Conservation (phyloP, 208 protist genomes). For the Plasmodiophora brassicae region DNA sequence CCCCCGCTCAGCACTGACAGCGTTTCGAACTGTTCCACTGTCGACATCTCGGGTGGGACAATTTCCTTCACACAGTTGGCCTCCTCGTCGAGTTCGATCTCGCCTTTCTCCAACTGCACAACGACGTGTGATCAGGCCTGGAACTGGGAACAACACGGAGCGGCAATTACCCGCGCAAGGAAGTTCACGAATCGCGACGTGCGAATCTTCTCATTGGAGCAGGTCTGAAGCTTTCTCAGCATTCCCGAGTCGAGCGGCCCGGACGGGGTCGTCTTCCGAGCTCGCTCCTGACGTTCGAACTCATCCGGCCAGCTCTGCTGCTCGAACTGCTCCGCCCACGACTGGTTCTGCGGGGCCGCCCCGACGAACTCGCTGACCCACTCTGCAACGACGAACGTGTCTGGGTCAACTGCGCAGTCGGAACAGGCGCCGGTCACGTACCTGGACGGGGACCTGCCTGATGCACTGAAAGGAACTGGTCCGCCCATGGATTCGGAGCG, state of each 20-base stretch:
- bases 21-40: neutral
- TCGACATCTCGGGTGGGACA: neutral
- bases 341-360: neutral
- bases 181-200: neutral
- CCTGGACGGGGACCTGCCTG: neutral
- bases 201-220: constrained; percentile 29
- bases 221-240: neutral
- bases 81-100: neutral
- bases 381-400: neutral
- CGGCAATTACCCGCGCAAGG: neutral
- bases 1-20: no score
- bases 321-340: neutral
- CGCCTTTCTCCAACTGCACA: neutral
- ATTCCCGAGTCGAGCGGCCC: neutral
- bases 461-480: neutral
- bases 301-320: neutral
- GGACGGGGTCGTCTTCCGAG: no score
- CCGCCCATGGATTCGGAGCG: neutral
- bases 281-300: neutral
- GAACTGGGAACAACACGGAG: neutral
- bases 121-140: neutral
- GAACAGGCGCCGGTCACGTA: neutral
- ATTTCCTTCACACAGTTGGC: constrained; percentile 6
- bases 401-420: neutral
- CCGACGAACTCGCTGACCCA: neutral